phyloP scores from a whole-genome alignment of 495 filamentous ascomycete species.

The Penicillium macrosclerotiorum region DNA sequence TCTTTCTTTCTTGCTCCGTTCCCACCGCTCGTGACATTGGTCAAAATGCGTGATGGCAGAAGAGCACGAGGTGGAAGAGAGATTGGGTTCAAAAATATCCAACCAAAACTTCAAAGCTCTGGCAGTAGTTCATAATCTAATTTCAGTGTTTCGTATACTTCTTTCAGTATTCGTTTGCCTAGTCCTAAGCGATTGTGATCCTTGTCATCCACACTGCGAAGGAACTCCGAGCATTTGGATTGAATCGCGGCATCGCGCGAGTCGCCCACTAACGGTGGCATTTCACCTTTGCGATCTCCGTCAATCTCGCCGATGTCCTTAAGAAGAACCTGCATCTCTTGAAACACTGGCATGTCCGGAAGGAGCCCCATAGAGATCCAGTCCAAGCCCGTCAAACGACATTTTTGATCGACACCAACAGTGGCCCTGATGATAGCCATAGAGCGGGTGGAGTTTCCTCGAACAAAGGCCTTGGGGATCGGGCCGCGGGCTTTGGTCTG shows the following conservation, averaged over 20 bases:
- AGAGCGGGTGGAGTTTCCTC: constrained; percentile 19
- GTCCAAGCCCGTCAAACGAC: constrained; percentile 19
- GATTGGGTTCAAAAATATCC: too few species aligned
- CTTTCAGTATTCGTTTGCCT: constrained; percentile 1
- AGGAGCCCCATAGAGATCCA: constrained; percentile 26
- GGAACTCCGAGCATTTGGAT: neutral
- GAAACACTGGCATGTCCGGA: constrained; percentile 18
- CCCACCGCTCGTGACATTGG: too few species aligned
- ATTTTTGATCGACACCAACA: constrained; percentile 10
- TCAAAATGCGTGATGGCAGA: too few species aligned
- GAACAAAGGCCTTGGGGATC: constrained; percentile 2
- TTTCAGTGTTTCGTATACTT: neutral
- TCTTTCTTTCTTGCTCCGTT: too few species aligned
- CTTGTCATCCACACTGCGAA: neutral
- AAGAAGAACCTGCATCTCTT: constrained; percentile 22
- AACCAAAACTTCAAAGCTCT: too few species aligned
- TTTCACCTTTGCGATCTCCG: neutral
- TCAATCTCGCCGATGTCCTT: neutral
- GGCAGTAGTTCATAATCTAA: neutral
- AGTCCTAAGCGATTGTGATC: neutral
- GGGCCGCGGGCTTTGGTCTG: constrained; percentile 18
- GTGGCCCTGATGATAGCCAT: constrained; percentile 25
- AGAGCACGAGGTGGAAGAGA: too few species aligned
- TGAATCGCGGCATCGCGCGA: neutral
- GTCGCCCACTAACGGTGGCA: neutral